Base-by-base conservation (phyloP, 352 stramenopile genomes). In the Globisporangium nunn region DNA sequence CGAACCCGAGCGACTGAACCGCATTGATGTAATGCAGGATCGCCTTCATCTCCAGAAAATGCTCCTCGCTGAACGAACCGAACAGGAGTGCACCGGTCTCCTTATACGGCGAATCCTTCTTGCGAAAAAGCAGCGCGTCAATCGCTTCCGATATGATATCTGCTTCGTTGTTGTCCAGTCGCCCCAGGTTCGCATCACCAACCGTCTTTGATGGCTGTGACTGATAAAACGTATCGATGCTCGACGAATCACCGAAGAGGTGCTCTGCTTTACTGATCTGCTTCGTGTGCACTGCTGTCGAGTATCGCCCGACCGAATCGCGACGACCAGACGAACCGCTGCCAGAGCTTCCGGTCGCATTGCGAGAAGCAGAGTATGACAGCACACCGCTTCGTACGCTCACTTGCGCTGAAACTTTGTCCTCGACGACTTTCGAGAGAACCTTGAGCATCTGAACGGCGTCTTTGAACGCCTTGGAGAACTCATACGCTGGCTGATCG, bases 371-470 rank as follows among this genome's bases (percentile, higher is more conserved):
- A 46, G 63, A 71, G 45, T 86, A 87, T 2, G 72, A 75, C 1
- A 92, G 64, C 51, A 92, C 64, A 12, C 81, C 82, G 50, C 62
- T 87, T 10, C 66, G 62, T 5, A 74, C 80, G 57, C 81, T 91
- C 28, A 82, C 62, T 50, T 66, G 67, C 28, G 80, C 75, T 29
- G 81, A 90, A 35, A 65, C 60, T 18, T 88, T 72, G 55, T 94
- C 72, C 44, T 80, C 66, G 23, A 94, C 45, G 29, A 91, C 82
- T 54, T 88, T 83, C 7, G 73, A 64, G 14, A 94, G 68, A 14
- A 92, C 50, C 59, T 92, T 91, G 6, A 94, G 63, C 81, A 94
- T 90, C 61, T 94, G 81, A 2, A 88, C 81, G 10, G 84, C 81
- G 62, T 92, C 84, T 48, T 78, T 78, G 50, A 94, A 88, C 12